Base-by-base conservation (phyloP, 2,329 filamentous ascomycete genomes). In the Pseudopithomyces maydicus region DNA sequence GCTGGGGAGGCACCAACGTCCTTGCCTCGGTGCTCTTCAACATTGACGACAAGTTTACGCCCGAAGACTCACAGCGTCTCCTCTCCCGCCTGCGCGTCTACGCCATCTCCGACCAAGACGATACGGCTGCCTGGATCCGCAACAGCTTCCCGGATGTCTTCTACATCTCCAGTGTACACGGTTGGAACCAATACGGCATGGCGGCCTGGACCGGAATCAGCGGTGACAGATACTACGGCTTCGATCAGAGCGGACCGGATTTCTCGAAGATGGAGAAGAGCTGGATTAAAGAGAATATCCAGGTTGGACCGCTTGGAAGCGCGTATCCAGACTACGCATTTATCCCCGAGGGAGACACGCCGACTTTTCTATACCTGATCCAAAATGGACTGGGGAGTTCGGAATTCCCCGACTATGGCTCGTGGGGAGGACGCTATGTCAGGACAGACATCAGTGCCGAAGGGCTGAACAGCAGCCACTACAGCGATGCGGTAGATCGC, bases 31-130 rank as follows among this genome's bases (percentile, higher is more conserved):
- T 79, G 1, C 73, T 85, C 10, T 66, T 77, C 26, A 71, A 78
- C 15, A 75, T 80, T 39, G 71, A 74, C 26, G 57, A 65, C 15
- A 67, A 66, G 15, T 63, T 57, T 61, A 56, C 70, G 1, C 72
- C 72, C 4, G 72, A 74, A 51, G 72, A 75, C 52, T 67, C 72
- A 5, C 64, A 64, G 23, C 70, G 72, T 12, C 63, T 75, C 1
- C 59, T 72, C 17, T 74, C 72, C 1, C 67, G 72, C 11, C 41
- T 76, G 2, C 68, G 73, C 2, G 67, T 76, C 3, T 76, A 76
- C 29, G 73, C 84, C 35, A 85, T 87, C 53, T 85, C 82, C 6
- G 85, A 87, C 59, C 84, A 87, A 61, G 84, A 87, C 58, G 80
- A 87, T 58, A 80, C 81, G 0, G 84, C 83, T 0, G 70, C 78